Percentiles rank a stretch among this genome's conserved stretches.
Conservation (phyloP, 805 yeast genomes). For the Wickerhamiella spandovensis region DNA sequence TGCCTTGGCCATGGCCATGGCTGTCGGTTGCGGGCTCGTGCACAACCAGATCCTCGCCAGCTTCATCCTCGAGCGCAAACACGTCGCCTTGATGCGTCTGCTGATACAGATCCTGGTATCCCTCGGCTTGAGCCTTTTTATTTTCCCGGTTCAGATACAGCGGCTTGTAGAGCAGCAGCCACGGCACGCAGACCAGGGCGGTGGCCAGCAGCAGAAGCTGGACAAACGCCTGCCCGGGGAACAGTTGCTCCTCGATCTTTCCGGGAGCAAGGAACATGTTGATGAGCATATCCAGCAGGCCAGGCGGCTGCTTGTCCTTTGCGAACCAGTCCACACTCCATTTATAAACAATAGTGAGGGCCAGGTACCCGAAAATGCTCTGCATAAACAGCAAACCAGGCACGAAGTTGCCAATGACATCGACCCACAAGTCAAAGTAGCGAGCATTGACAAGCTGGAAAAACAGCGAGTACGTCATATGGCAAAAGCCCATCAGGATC, state of each 20-base stretch:
- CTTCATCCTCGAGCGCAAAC: conserved; percentile 23
- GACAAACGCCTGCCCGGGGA: conserved; percentile 62
- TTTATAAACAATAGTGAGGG: conserved; percentile 76
- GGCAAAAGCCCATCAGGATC: conserved; percentile 83
- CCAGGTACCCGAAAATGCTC: conserved; percentile 85
- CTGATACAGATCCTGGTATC: conserved; percentile 38
- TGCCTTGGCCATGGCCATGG: conserved; percentile 30
- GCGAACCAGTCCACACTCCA: conserved; percentile 91
- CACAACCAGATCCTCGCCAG: conserved; percentile 17
- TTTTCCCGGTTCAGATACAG: conserved; percentile 48
- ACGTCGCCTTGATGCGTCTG: conserved; percentile 24
- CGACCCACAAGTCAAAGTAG: conserved; percentile 57
- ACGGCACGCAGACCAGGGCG: conserved; percentile 85
- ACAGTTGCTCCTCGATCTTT: conserved; percentile 61
- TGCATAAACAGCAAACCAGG: conserved; percentile 94
- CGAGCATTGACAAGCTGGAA: conserved; percentile 73
- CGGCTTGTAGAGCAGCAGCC: conserved; percentile 81
- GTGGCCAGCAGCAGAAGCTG: conserved; percentile 58
- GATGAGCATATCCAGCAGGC: conserved; percentile 85
- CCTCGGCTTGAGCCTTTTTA: conserved; percentile 33
- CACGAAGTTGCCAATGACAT: conserved; percentile 79
- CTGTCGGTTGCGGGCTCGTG: conserved; percentile 21
- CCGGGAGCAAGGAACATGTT: conserved; percentile 95
- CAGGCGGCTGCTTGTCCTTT: conserved; percentile 72
- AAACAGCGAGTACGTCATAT: conserved; percentile 80